Base-by-base conservation (phyloP, 192 early-diverging fungal genomes). In the Coemansia sp. region DNA sequence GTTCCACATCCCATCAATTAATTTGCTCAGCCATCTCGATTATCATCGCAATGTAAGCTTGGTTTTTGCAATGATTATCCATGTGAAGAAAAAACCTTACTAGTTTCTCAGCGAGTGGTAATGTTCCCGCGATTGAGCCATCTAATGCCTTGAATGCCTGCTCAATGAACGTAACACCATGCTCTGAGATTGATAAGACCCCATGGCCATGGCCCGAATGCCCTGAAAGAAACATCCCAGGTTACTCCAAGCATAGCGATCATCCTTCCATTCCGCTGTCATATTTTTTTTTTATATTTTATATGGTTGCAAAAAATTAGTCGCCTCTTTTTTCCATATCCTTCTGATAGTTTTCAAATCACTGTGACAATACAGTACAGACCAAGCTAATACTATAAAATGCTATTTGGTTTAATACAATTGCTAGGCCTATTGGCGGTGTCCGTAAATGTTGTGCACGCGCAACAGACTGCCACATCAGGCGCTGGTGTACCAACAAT, bases 1-100 rank as follows among this genome's bases (percentile, higher is more conserved):
- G 32, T n/a, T 24, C 58, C 2, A 60, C 41, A 60, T 60, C 23
- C n/a, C 58, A 44, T 48, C 38, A 60, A 60, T 60, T 60, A 60
- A 48, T 60, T 31, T 27, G 27, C 25, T 9, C 23, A 30, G 53
- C 38, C 38, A 4, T 14, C 14, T 44, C 38, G 38, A 44, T 9
- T 44, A 44, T 16, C 38, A 44, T 34, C 28, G 25, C 55, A 31
- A 56, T 56, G n/a, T 10, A 10, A 27, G 55, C 10, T 22, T 30
- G 16, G 22, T 19, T 21, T 56, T 56, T 56, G 55, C 55, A 30
- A 56, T 31, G 24, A 60, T 47, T 26, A 26, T 47, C 47, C 38
- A 44, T 60, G 34, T 8, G 58, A 38, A 47, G 26, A 48, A 38
- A 28, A 16, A 38, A 4, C 23, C 41, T 26, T 60, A 60, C 58